Evolutionary conservation across 1,284 basidiomycete species (phyloP).

Genomic region (Earliella scabrosa): DNA sequence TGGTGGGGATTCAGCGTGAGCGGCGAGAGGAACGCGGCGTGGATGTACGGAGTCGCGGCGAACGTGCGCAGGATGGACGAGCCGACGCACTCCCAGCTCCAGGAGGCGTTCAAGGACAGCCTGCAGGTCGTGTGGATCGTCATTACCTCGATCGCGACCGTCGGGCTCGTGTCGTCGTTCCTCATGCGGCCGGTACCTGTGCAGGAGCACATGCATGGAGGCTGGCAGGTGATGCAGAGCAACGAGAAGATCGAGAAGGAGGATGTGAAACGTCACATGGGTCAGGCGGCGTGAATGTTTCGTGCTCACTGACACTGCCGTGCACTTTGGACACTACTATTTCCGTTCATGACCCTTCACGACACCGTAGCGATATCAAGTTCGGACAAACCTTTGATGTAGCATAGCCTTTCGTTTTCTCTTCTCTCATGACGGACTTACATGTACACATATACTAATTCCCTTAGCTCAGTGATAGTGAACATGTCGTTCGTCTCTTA

Average conservation of each 20-base stretch:
- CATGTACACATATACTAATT: no score
- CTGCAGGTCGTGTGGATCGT: neutral
- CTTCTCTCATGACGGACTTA: no score
- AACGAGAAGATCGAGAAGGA: neutral
- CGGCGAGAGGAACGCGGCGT: neutral
- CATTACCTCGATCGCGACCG: neutral
- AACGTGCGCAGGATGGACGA: neutral
- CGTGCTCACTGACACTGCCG: no score
- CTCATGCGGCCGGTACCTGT: neutral
- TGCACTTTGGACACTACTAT: no score
- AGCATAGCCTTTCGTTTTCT: no score
- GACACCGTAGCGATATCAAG: no score
- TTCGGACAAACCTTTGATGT: no score
- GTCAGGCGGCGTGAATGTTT: no score
- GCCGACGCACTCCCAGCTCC: neutral
- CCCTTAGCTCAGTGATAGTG: no score
- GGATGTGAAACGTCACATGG: neutral
- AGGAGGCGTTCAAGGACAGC: neutral
- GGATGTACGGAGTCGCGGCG: neutral
- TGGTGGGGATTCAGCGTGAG: no score
- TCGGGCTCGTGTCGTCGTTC: neutral
- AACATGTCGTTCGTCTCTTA: no score
- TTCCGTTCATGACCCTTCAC: no score
- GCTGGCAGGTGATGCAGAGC: neutral
- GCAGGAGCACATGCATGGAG: neutral